phyloP scores from a whole-genome alignment of 257 asterid species.

The Nicotiana undulata region DNA sequence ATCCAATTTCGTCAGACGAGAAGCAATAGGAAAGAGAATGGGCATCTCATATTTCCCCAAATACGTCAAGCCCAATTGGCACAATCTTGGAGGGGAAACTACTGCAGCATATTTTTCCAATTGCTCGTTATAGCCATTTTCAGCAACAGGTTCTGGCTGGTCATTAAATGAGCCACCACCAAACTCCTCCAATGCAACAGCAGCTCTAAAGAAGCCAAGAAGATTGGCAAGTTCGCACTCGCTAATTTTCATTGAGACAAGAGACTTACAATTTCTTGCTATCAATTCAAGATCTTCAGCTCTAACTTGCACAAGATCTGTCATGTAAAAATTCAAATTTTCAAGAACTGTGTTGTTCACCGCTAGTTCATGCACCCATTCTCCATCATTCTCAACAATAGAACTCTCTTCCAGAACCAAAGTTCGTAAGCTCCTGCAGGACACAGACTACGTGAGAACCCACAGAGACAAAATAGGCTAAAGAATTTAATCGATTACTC shows the following conservation, averaged over 20 bases:
- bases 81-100: slow-evolving; percentile 42
- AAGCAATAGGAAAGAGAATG: slow-evolving; percentile 53
- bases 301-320: slow-evolving; percentile 37
- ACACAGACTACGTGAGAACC: background rate
- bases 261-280: slow-evolving; percentile 56
- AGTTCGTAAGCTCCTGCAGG: slow-evolving; percentile 46
- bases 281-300: slow-evolving; percentile 60
- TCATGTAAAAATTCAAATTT: slow-evolving; percentile 63
- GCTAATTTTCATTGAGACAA: slow-evolving; percentile 56
- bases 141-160: slow-evolving; percentile 44
- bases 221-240: slow-evolving; percentile 55
- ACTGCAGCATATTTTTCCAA: slow-evolving; percentile 33
- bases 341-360: slow-evolving; percentile 55
- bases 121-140: slow-evolving; percentile 41
- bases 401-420: slow-evolving; percentile 68
- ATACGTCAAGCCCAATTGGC: slow-evolving; percentile 57
- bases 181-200: slow-evolving; percentile 67
- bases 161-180: slow-evolving; percentile 59
- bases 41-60: slow-evolving; percentile 58
- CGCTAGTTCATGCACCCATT: slow-evolving; percentile 76
- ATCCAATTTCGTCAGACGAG: slow-evolving; percentile 61
- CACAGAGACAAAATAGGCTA: background rate
- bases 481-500: background rate
- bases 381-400: slow-evolving; percentile 53
- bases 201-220: slow-evolving; percentile 45